Evolutionary conservation across 75 land plant species (phyloP).

Genomic region (Cryptomeria japonica): DNA sequence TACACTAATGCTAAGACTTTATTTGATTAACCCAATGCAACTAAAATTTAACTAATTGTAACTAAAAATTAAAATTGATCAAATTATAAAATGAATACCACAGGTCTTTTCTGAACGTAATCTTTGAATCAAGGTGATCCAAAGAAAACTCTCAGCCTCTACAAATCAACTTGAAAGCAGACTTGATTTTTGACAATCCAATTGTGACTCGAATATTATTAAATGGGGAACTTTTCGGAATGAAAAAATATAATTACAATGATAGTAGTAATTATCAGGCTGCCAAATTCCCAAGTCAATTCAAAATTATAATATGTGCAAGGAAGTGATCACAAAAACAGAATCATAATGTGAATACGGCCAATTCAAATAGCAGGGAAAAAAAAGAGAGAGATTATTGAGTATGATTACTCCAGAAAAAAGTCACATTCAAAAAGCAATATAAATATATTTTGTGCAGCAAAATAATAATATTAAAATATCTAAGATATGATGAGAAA

Average conservation of each 20-base stretch:
- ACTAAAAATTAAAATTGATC: too few species aligned
- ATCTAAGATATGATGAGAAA: neutral
- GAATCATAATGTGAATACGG: too few species aligned
- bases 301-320: too few species aligned
- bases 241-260: neutral
- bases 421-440: neutral
- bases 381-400: neutral
- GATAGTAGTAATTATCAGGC: neutral
- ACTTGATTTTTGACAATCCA: neutral
- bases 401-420: neutral
- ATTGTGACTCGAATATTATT: neutral
- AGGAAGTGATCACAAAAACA: too few species aligned
- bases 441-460: neutral
- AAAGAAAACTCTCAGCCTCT: neutral
- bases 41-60: too few species aligned
- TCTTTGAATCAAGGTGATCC: neutral
- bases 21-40: too few species aligned
- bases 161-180: neutral
- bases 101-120: neutral
- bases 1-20: too few species aligned
- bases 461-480: neutral
- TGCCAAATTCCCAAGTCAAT: neutral
- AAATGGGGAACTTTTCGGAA: neutral
- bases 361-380: too few species aligned
- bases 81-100: neutral